A percentile compares a stretch with the other conserved stretches of the same genome.
These are phyloP conservation scores for Ascochyta viciae-villosae DNA, from an alignment of 2,329 filamentous ascomycete genomes.

Conservation along the genomic window DNA sequence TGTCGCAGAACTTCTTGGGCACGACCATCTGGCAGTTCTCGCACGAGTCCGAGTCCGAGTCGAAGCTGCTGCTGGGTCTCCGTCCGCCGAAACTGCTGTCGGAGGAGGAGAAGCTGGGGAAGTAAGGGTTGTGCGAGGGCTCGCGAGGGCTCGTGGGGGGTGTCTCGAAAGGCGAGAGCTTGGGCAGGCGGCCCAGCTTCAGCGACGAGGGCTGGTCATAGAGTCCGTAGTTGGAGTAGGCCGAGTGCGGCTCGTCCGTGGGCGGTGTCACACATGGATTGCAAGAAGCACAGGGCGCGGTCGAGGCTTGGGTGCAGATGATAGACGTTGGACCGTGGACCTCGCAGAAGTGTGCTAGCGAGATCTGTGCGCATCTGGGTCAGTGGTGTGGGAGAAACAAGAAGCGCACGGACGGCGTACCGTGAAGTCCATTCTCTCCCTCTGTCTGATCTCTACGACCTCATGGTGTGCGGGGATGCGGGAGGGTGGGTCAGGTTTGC, in stretches of 20 bases:
- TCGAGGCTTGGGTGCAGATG: constrained; percentile 66
- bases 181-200: constrained; percentile 43
- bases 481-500: constrained; percentile 35
- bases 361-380: constrained; percentile 55
- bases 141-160: constrained; percentile 52
- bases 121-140: constrained; percentile 58
- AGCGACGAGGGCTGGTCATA: constrained; percentile 44
- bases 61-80: constrained; percentile 47
- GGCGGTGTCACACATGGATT: constrained; percentile 55
- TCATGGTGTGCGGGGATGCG: constrained; percentile 37
- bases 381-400: constrained; percentile 17
- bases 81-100: constrained; percentile 40
- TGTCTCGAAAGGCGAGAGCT: constrained; percentile 50
- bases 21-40: constrained; percentile 65
- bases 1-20: constrained; percentile 61
- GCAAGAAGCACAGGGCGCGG: constrained; percentile 62
- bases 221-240: constrained; percentile 43
- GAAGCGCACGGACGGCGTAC: constrained; percentile 31
- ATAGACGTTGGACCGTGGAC: constrained; percentile 68
- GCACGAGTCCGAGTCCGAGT: constrained; percentile 61
- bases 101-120: constrained; percentile 49
- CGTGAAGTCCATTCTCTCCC: constrained; percentile 50
- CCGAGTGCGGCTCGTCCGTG: constrained; percentile 44
- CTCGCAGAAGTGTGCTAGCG: constrained; percentile 69
- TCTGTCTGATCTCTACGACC: constrained; percentile 36